Percentiles rank a stretch among this genome's conserved stretches.
phyloP scores from a whole-genome alignment of 2,329 filamentous ascomycete genomes.

The Endothia cerciana region DNA sequence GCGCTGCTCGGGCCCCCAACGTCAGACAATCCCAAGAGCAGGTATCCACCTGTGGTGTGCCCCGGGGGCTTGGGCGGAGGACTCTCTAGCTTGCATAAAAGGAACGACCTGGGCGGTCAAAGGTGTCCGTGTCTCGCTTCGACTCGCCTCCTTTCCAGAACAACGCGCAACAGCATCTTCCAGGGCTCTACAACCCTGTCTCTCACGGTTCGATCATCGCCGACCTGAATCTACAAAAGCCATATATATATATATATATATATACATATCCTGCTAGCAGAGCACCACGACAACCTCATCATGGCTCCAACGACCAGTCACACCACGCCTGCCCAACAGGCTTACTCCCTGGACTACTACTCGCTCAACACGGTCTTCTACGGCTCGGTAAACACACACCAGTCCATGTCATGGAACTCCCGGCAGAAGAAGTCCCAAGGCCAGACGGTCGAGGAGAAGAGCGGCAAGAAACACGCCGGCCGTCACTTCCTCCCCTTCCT shows the following conservation, averaged over 20 bases:
- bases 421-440: not conserved
- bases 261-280: not conserved
- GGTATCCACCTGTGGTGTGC: not conserved
- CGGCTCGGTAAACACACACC: constrained; percentile 10
- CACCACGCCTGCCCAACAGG: constrained; percentile 9
- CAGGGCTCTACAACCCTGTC: constrained; percentile 4
- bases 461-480: constrained; percentile 7
- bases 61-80: not conserved
- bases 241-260: not conserved
- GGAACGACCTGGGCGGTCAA: constrained; percentile 2
- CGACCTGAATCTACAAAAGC: not conserved
- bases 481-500: constrained; percentile 4
- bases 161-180: constrained; percentile 1
- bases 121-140: not conserved
- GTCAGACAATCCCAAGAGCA: not conserved
- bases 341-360: constrained; percentile 15
- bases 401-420: constrained; percentile 10
- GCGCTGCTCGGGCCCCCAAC: not conserved
- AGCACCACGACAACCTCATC: not conserved
- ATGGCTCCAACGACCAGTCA: constrained; percentile 4
- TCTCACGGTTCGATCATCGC: not conserved
- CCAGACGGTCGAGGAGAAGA: constrained; percentile 1
- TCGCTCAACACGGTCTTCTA: constrained; percentile 17
- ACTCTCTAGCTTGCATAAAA: not conserved
- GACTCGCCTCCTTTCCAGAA: not conserved